Evolutionary conservation across 257 asterid genomes (phyloP).

Genomic region (Nicotiana otophora): DNA sequence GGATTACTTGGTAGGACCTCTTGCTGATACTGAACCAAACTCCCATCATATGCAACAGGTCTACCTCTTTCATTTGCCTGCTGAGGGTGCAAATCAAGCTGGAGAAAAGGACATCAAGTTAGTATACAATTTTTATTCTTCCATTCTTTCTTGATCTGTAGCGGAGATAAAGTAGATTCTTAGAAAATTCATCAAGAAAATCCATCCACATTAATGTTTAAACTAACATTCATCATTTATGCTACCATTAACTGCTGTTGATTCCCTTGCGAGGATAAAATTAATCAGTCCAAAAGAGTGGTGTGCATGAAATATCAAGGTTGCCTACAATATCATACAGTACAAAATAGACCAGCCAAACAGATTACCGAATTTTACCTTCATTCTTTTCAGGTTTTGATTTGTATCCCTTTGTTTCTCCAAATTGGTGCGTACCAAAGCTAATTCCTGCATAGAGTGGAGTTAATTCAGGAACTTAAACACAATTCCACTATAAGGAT

Average conservation of each 20-base stretch:
- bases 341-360: not conserved
- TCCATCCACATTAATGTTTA: not conserved
- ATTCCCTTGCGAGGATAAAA: not conserved
- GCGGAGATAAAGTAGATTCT: not conserved
- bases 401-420: constrained; percentile 14
- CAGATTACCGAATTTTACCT: not conserved
- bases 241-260: not conserved
- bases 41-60: not conserved
- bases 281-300: not conserved
- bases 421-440: not conserved
- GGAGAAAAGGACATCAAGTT: constrained; percentile 6
- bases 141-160: not conserved
- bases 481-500: not conserved
- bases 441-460: constrained; percentile 11
- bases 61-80: constrained; percentile 1
- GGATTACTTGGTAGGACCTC: not conserved
- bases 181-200: not conserved
- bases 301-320: not conserved
- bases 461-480: not conserved
- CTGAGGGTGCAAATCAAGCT: constrained; percentile 17
- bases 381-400: constrained; percentile 15
- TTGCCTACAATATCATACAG: not conserved
- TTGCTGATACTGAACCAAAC: not conserved
- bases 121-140: not conserved
- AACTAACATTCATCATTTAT: not conserved